Evolutionary conservation across 2,329 filamentous ascomycete species (phyloP).

Genomic region (Talaromyces amestolkiae): DNA sequence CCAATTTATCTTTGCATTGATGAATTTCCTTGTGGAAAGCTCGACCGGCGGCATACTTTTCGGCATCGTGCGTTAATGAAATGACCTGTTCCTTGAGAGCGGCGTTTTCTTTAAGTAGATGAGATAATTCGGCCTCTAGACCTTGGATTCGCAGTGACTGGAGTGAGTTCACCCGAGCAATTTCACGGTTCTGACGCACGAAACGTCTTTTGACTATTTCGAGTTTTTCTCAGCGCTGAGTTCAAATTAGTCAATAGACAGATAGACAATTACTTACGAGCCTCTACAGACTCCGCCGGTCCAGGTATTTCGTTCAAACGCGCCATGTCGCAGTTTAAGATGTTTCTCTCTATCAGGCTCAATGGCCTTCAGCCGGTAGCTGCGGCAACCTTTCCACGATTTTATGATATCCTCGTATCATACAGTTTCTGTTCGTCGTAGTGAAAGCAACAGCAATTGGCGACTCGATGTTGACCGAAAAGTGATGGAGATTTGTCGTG

Average conservation of each 20-base stretch:
- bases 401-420: neutral
- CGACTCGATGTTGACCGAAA: neutral
- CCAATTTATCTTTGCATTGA: constrained; percentile 54
- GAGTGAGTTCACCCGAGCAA: constrained; percentile 62
- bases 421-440: neutral
- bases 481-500: neutral
- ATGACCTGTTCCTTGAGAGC: constrained; percentile 59
- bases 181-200: constrained; percentile 64
- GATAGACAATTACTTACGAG: constrained; percentile 37
- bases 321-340: constrained; percentile 40
- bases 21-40: constrained; percentile 49
- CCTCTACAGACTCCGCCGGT: constrained; percentile 47
- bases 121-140: constrained; percentile 61
- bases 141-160: constrained; percentile 64
- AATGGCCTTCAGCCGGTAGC: neutral
- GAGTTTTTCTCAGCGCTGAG: neutral
- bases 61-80: constrained; percentile 54
- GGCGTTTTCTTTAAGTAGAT: constrained; percentile 60
- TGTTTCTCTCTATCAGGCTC: constrained; percentile 12
- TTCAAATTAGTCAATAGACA: no score
- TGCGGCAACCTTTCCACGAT: neutral
- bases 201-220: constrained; percentile 61
- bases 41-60: constrained; percentile 46
- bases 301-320: constrained; percentile 49
- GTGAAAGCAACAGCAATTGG: neutral